Evolutionary conservation across 1,139 yeast species (phyloP).

Genomic region (Pichia sp.): DNA sequence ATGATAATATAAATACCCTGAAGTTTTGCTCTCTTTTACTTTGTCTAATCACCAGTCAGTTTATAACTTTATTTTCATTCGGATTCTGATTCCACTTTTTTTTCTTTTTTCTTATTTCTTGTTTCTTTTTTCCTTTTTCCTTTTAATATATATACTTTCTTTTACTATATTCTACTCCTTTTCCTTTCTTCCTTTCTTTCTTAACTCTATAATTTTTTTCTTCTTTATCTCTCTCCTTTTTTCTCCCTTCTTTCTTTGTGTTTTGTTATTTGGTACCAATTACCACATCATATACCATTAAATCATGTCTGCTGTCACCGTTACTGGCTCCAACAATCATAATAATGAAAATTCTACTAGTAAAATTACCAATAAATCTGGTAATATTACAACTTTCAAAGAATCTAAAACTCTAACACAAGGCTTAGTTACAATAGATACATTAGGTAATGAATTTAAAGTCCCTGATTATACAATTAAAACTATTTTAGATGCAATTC

Average conservation of each 20-base stretch:
- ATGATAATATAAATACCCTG: too few relatives aligned
- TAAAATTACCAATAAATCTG: background rate
- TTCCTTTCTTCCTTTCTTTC: background rate
- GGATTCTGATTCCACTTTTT: too few relatives aligned
- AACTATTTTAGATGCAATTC: slow-evolving; percentile 55
- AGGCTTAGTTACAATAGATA: slow-evolving; percentile 35
- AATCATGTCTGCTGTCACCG: slow-evolving; percentile 26
- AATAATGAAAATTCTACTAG: background rate
- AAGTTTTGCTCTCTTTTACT: too few relatives aligned
- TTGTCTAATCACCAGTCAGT: too few relatives aligned
- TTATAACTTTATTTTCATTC: too few relatives aligned
- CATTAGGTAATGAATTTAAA: slow-evolving; percentile 49
- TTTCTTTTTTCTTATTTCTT: too few relatives aligned
- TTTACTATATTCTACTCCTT: too few relatives aligned
- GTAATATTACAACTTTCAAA: slow-evolving; percentile 3
- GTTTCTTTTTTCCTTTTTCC: too few relatives aligned
- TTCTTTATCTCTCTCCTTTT: too few relatives aligned
- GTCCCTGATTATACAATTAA: slow-evolving; percentile 61
- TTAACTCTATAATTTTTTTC: too few relatives aligned
- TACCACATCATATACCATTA: background rate
- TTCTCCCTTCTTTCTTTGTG: background rate
- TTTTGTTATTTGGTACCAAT: background rate
- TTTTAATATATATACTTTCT: too few relatives aligned
- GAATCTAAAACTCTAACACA: slow-evolving; percentile 15
- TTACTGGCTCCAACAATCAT: slow-evolving; percentile 22